Conservation (phyloP, 305 asterid genomes). For the Solanum chacoense region DNA sequence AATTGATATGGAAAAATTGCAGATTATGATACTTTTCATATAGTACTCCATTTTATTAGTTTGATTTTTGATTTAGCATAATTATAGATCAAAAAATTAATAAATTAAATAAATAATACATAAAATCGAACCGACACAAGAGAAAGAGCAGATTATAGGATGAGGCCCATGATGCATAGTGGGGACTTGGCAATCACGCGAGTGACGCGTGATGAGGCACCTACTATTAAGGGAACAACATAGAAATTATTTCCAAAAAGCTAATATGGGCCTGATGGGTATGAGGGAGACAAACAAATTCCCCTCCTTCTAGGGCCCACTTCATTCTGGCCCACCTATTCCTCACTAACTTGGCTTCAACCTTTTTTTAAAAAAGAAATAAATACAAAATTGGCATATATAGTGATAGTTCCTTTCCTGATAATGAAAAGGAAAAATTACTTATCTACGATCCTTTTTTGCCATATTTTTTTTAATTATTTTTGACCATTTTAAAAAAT, state of each 20-base stretch:
- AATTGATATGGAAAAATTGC: no score
- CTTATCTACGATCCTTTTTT: neutral
- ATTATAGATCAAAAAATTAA: no score
- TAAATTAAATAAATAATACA: no score
- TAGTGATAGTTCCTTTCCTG: neutral
- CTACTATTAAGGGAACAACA: neutral
- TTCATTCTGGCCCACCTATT: neutral
- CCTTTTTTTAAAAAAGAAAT: no score
- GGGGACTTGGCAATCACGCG: conserved; percentile 25
- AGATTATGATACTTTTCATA: no score
- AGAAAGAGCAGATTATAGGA: neutral
- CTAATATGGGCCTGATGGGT: conserved; percentile 7
- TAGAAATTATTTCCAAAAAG: neutral
- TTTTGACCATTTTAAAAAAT: no score
- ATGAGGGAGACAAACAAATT: conserved; percentile 12
- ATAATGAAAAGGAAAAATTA: neutral
- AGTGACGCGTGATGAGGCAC: conserved; percentile 12
- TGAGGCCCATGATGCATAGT: neutral
- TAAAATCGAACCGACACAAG: no score
- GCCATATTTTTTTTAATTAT: neutral
- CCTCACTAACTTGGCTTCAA: neutral
- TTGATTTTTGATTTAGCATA: neutral
- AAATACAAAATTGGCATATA: neutral
- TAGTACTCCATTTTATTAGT: no score
- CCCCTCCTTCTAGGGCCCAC: neutral